These are phyloP conservation scores for Nephelium lappaceum DNA, from an alignment of 345 rosid species.

Conservation along the genomic window DNA sequence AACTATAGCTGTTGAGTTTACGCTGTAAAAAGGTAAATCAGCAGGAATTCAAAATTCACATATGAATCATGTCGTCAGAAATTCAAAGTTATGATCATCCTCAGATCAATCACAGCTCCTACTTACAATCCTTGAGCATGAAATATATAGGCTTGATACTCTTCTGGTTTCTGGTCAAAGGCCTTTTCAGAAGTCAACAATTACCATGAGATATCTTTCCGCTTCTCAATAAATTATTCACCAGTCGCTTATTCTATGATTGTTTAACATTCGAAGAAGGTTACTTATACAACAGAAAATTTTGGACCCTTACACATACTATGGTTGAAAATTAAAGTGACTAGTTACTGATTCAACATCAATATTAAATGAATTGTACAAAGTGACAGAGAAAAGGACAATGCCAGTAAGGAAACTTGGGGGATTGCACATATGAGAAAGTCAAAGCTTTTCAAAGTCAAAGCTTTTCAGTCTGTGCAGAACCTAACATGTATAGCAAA, in stretches of 20 bases:
- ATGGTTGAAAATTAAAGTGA: background rate
- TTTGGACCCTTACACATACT: background rate
- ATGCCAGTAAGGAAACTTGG: background rate
- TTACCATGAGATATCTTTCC: background rate
- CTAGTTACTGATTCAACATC: background rate
- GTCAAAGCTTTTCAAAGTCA: background rate
- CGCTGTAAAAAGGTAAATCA: background rate
- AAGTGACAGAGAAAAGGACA: background rate
- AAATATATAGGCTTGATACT: background rate
- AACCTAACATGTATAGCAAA: background rate
- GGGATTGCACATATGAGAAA: background rate
- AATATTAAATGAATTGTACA: background rate
- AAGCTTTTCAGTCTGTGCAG: slow-evolving; percentile 2
- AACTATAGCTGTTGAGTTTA: background rate
- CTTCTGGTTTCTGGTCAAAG: background rate
- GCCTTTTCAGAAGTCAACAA: background rate
- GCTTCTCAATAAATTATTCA: background rate
- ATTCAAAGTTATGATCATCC: background rate
- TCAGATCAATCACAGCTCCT: background rate
- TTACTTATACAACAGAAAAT: background rate
- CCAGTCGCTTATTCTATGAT: background rate
- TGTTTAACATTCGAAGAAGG: background rate
- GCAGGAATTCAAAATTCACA: background rate
- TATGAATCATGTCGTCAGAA: background rate
- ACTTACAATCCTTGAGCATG: background rate